Evolutionary conservation across 768 basidiomycete genomes (phyloP).

Genomic region (Boletus rufocinnamomeus): DNA sequence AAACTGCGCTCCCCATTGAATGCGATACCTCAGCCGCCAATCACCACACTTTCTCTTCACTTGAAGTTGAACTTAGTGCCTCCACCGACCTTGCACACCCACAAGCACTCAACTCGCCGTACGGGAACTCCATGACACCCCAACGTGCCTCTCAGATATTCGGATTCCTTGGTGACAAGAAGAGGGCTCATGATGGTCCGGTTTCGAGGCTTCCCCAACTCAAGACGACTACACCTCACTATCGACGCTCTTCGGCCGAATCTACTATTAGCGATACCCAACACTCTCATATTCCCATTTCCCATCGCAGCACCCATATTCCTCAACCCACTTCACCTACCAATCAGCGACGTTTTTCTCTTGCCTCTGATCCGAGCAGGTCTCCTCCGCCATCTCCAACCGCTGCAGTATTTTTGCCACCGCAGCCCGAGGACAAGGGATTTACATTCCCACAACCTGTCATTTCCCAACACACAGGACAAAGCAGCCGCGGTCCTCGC

Average conservation of each 20-base stretch:
- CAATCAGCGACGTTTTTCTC: constrained; percentile 15
- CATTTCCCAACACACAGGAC: constrained; percentile 16
- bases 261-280: constrained; percentile 29
- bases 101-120: constrained; percentile 30
- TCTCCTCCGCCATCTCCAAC: constrained; percentile 12
- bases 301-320: constrained; percentile 16
- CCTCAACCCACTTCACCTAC: constrained; percentile 16
- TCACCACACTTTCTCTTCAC: constrained; percentile 58
- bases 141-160: constrained; percentile 77
- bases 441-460: background rate
- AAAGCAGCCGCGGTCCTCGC: constrained; percentile 41
- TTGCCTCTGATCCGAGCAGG: constrained; percentile 16
- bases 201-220: constrained; percentile 36
- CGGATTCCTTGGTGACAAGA: constrained; percentile 59
- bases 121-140: constrained; percentile 51
- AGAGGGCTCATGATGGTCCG: constrained; percentile 40
- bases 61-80: constrained; percentile 72
- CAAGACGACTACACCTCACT: constrained; percentile 23
- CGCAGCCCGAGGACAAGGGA: constrained; percentile 5
- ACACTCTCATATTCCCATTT: constrained; percentile 17
- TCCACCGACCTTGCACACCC: constrained; percentile 40
- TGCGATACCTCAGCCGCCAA: constrained; percentile 44
- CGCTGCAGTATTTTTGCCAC: background rate
- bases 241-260: constrained; percentile 29
- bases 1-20: constrained; percentile 47